phyloP scores from a whole-genome alignment of 1,284 basidiomycete species.

The Wolfiporia cocos region DNA sequence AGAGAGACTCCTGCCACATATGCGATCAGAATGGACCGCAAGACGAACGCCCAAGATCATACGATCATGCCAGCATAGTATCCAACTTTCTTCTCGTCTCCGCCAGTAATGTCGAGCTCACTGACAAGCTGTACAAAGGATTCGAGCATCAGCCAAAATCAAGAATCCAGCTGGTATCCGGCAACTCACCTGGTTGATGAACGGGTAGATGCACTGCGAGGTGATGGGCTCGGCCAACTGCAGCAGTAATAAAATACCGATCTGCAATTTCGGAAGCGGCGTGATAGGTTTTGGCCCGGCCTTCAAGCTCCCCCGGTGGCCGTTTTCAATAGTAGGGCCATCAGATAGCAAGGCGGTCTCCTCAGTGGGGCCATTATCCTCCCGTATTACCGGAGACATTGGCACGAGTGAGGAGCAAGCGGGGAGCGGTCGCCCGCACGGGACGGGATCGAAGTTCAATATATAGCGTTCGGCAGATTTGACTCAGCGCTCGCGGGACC shows the following conservation, averaged over 20 bases:
- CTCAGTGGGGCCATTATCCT: too few species aligned
- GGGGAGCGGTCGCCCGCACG: too few species aligned
- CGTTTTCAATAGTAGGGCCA: too few species aligned
- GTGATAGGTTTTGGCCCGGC: too few species aligned
- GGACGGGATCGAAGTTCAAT: too few species aligned
- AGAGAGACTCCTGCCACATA: constrained; percentile 51
- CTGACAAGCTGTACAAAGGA: constrained; percentile 35
- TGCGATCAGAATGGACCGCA: not conserved
- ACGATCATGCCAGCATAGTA: constrained; percentile 50
- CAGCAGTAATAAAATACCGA: constrained; percentile 52
- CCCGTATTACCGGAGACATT: too few species aligned
- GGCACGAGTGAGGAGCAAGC: too few species aligned
- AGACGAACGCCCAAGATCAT: constrained; percentile 8
- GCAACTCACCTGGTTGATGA: constrained; percentile 16
- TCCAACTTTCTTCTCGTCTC: constrained; percentile 40
- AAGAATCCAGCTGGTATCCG: not conserved
- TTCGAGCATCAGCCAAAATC: not conserved
- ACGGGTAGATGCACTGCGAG: constrained; percentile 64
- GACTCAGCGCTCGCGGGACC: too few species aligned
- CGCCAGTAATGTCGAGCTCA: constrained; percentile 61
- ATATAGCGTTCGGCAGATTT: too few species aligned
- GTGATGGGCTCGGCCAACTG: constrained; percentile 50
- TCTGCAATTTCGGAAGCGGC: constrained; percentile 58
- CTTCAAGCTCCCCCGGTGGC: too few species aligned
- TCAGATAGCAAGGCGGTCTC: too few species aligned